Evolutionary conservation across 148 eudicot genomes (phyloP), one percentile per base, ranked within the genome.

Genomic region (Rhododendron williamsianum): DNA sequence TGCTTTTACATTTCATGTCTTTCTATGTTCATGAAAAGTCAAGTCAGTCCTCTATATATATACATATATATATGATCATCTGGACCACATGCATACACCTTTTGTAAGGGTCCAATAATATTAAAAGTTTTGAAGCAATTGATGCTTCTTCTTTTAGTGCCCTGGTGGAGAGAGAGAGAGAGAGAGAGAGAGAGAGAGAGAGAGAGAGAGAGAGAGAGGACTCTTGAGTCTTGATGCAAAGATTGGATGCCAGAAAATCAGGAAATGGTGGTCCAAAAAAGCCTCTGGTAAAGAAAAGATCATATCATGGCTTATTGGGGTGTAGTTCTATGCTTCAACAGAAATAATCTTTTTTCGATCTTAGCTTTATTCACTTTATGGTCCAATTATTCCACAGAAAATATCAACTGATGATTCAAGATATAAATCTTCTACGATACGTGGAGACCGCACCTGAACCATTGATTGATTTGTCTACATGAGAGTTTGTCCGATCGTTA

Each of bases 61-160:
- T 80, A 23, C 12, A 23, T 23, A 43, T 9, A 45, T 82, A 67
- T 27, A 65, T 15, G 16, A n/a, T 16, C 6, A n/a, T 16, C 11
- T 49, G 85, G 85, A 84, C 80, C 80, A 84, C 80, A 3, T 41
- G 45, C 45, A 41, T 33, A 10, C 67, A 74, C 67, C 35, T 84
- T 72, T 69, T 21, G n/a, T 21, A 43, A 54, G 48, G 10, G 69
- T 74, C 48, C 80, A 84, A 73, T 84, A 84, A 84, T 33, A 52
- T 36, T 12, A 5, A 46, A 82, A 82, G 84, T 69, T 82, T 46
- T n/a, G n/a, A 67, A 82, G 84, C n/a, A 84, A 84, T 49, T 72
- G 67, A 73, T 72, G 67, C 58, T 67, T 46, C 38, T 25, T 67
- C 54, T 33, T 33, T 45, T n/a, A 83, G 67, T 83, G 80, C 13